These are phyloP conservation scores for Tulasnella sp. DNA, from an alignment of 768 basidiomycete species.

Conservation along the genomic window DNA sequence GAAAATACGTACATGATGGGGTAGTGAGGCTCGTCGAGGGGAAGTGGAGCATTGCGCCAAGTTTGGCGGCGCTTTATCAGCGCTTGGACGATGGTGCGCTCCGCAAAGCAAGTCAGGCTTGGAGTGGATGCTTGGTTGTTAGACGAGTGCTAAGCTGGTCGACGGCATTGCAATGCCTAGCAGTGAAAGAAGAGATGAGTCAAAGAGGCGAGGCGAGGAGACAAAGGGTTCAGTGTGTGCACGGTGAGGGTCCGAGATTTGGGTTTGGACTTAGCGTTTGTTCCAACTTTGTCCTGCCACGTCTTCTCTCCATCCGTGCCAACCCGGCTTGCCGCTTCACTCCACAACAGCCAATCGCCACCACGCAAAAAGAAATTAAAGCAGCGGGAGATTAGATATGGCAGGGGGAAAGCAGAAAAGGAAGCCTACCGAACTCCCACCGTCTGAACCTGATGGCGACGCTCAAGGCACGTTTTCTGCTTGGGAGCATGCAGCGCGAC, in stretches of 20 bases:
- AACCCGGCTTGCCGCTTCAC: neutral
- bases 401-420: neutral
- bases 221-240: no score
- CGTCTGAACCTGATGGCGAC: neutral
- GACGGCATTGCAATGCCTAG: no score
- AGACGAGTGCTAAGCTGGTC: no score
- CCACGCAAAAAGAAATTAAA: neutral
- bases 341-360: neutral
- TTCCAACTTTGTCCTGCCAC: no score
- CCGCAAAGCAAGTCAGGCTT: conserved; percentile 10
- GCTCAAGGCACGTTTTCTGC: neutral
- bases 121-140: no score
- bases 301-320: no score
- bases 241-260: neutral
- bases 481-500: neutral
- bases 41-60: no score
- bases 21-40: no score
- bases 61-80: neutral
- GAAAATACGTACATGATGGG: no score
- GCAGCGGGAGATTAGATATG: no score
- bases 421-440: neutral
- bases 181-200: no score
- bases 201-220: no score
- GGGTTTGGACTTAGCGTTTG: neutral
- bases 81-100: conserved; percentile 1